Base-by-base conservation (phyloP, 78 protist genomes). In the Dictyostelium intermedium region DNA sequence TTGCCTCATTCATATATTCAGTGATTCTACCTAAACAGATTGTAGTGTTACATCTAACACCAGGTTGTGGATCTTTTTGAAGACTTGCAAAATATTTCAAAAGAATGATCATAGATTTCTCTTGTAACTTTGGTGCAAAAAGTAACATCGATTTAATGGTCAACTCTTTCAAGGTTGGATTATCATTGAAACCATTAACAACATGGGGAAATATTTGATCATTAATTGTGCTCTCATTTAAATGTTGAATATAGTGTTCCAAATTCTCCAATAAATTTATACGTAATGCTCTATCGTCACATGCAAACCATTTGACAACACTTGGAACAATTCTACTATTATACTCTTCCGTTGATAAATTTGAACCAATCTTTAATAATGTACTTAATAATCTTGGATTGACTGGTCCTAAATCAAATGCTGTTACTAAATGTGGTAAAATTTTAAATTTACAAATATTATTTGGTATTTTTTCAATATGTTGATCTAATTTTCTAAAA, bases 31-130 rank as follows among this genome's bases (percentile, higher is more conserved):
- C 97, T 1, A 97, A 78, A 89, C 98, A 97, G 63, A 97, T 92
- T 34, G 98, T 96, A 3, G 98, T 96, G 76, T 97, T 96, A 23
- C 94, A 86, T 30, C 98, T 92, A 20, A 97, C 95, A 34, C 97
- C 96, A 6, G 97, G 96, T 66, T 87, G 96, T 3, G n/a, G 80
- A 80, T 96, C 98, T 56, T 94, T 85, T 78, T 96, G 98, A 41
- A 96, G 77, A 23, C 84, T 81, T n/a, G 98, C 97, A 20, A 97
- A 74, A 83, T 96, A 74, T 27, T 85, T 72, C 34, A 95, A 35
- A 3, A 97, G 39, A 35, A 84, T 89, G 66, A 50, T 86, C 87
- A 97, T 78, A 23, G 77, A 91, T 50, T 81, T 83, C 23, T 91
- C 97, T 27, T 82, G 53, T 11, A 95, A 43, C 69, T 95, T 95